Base-by-base conservation (phyloP, 1,139 yeast species). In the Debaryomyces udenii region DNA sequence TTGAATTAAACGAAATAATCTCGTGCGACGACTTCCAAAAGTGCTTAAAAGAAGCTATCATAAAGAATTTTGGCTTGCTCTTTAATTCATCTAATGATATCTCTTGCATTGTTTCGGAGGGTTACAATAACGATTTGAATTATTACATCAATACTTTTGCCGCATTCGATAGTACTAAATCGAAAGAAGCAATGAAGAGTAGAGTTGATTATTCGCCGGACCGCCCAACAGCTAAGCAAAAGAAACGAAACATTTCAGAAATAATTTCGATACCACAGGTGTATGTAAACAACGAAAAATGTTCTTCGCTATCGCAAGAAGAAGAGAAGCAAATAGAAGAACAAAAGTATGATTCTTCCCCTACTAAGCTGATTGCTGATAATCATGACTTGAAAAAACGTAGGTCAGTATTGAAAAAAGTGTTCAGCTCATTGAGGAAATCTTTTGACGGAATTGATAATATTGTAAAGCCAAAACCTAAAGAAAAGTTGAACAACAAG, bases 1-100 rank as follows among this genome's bases (percentile, higher is more conserved):
- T 58, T 13, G 57, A 56, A 14, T 44, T 64, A 3, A 57, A 61
- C 40, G 66, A 63, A 27, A 51, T 59, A 6, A 52, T 67, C 7
- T 34, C 45, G 1, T 52, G 56, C 2, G 45, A 44, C 2, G 52
- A 61, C 3, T 58, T 70, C 26, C 61, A 53, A 22, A 30, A 38
- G 4, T 50, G 50, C 6, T 48, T 70, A 30, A 50, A 52, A 36
- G 59, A 54, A 6, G 54, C 55, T 4, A 42, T 68, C 7, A 48
- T 57, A 3, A 47, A 52, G 4, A 56, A 56, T 31, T 58, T 46
- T 38, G 50, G 48, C 29, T 53, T 49, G 31, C 52, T 57, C 36
- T 61, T 57, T 49, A 54, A 52, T 36, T 52, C 62, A 6, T 59
- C 43, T 43, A 57, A 55, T 37, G 45, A 45, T 3, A 41, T 63